Base-by-base conservation (phyloP, 192 early-diverging fungal species). In the Backusella liffmaniae region DNA sequence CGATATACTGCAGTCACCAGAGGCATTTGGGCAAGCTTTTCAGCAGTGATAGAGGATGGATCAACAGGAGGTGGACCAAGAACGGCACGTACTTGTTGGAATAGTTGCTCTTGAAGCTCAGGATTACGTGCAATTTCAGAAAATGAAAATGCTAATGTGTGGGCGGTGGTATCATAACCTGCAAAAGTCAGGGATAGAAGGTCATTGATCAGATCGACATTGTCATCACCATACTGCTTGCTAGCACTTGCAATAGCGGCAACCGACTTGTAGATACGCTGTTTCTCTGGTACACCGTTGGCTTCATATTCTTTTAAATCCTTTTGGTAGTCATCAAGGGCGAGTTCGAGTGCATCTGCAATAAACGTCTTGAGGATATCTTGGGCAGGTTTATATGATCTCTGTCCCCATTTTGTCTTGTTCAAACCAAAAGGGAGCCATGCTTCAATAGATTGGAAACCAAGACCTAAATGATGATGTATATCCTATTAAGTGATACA, bases 141-240 rank as follows among this genome's bases (percentile, higher is more conserved):
- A 34, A 88, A 77, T 7, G 70, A n/a, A 65, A 83, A 84, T 4
- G 85, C 77, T 4, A 86, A 35, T 5, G 84, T 84, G 44, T 88
- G 87, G 0, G 87, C 74, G n/a, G 83, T 85, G 12, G 86, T 89
- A 32, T 88, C 88, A 42, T 88, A 83, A 4, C 88, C 87, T 32
- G 89, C 89, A 81, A 89, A 86, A 16, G 87, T 79, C 7, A 90
- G 78, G n/a, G 85, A 76, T 13, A 86, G 80, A 13, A 84, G 49
- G 51, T 89, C 86, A 15, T 79, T 84, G 30, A 83, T 72, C 1
- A 90, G 49, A 21, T 84, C 88, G 1, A 46, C 51, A 7, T 73
- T 26, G 56, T 80, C 70, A 4, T 36, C 42, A 66, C 59, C 49
- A 29, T 76, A 79, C 69, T 71, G 51, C 13, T 75, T 71, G 10